Conservation (phyloP, 805 yeast species). For the Lipomyces anomalus region DNA sequence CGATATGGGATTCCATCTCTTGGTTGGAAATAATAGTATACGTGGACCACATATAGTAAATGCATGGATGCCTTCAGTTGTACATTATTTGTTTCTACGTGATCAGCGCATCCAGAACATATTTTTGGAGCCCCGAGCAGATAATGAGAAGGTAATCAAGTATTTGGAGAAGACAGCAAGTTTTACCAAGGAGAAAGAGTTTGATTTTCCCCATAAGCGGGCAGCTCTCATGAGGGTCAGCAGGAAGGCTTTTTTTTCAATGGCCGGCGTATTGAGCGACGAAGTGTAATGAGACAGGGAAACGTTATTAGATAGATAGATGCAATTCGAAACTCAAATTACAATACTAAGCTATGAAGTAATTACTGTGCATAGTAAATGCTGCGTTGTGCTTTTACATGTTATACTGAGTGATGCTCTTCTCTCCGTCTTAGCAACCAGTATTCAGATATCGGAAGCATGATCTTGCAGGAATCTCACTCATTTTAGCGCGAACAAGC, state of each 20-base stretch:
- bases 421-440: too few relatives aligned
- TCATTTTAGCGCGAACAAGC: too few relatives aligned
- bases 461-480: too few relatives aligned
- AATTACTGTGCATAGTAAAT: too few relatives aligned
- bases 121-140: conserved; percentile 28
- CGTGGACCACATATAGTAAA: conserved; percentile 28
- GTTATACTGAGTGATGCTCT: too few relatives aligned
- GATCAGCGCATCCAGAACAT: conserved; percentile 23
- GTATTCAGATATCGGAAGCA: too few relatives aligned
- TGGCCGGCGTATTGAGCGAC: too few relatives aligned
- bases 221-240: conserved; percentile 28
- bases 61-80: conserved; percentile 26
- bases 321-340: too few relatives aligned
- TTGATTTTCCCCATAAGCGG: conserved; percentile 29
- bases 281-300: too few relatives aligned
- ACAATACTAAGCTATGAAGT: too few relatives aligned
- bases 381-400: too few relatives aligned
- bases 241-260: conserved; percentile 21
- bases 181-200: conserved; percentile 23
- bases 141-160: conserved; percentile 24
- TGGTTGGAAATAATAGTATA: conserved; percentile 25
- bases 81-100: conserved; percentile 25
- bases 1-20: conserved; percentile 29
- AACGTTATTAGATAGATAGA: too few relatives aligned
- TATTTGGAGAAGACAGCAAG: conserved; percentile 16